Evolutionary conservation across 1,284 basidiomycete genomes (phyloP).

Genomic region (Lentinula novae-zelandiae): DNA sequence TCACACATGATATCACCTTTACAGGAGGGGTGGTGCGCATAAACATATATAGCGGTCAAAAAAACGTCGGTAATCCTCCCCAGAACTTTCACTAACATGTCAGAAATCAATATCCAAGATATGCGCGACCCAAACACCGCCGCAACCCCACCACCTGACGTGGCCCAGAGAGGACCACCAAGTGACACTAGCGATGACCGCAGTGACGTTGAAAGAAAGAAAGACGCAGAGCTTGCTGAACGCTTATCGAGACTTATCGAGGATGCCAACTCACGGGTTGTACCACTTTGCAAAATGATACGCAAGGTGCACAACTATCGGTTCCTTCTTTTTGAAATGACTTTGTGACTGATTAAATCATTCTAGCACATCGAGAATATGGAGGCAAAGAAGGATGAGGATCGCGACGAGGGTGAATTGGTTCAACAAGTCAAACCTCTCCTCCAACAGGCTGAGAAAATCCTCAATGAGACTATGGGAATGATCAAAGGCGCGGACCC

Average conservation of each 20-base stretch:
- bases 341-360: neutral
- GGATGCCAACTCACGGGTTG: constrained; percentile 26
- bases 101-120: constrained; percentile 11
- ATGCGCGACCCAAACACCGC: constrained; percentile 1
- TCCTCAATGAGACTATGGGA: constrained; percentile 33
- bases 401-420: constrained; percentile 32
- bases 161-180: neutral
- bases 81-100: constrained; percentile 1
- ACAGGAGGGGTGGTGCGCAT: neutral
- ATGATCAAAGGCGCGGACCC: constrained; percentile 21
- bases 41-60: neutral
- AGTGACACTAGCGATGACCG: constrained; percentile 17
- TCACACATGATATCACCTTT: constrained; percentile 10
- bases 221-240: constrained; percentile 27
- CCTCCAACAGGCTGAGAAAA: constrained; percentile 32
- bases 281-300: constrained; percentile 31
- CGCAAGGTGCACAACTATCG: constrained; percentile 23
- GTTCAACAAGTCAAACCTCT: constrained; percentile 24
- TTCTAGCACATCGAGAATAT: constrained; percentile 30
- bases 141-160: constrained; percentile 5
- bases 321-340: too few relatives aligned
- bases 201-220: constrained; percentile 20
- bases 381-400: constrained; percentile 29
- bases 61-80: neutral
- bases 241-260: constrained; percentile 29